A percentile compares a stretch with the other conserved stretches of the same genome.
Evolutionary conservation across 495 filamentous ascomycete genomes (phyloP).

Genomic region (Usnea hakonensis): DNA sequence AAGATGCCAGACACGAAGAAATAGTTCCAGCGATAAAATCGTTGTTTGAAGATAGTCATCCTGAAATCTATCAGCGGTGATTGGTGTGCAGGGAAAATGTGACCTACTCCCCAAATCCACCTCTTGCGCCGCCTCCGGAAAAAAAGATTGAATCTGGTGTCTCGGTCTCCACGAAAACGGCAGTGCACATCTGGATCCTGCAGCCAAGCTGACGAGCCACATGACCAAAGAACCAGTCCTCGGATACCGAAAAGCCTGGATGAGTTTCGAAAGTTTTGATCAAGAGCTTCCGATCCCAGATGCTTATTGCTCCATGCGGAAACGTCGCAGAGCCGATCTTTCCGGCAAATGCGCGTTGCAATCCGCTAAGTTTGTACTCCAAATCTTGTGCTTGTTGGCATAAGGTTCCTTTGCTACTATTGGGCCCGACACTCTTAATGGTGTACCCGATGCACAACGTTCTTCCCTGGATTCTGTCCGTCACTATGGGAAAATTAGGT

Average conservation of each 20-base stretch:
- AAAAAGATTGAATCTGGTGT: constrained; percentile 38
- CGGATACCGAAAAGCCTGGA: constrained; percentile 38
- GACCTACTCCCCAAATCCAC: constrained; percentile 39
- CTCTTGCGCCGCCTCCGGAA: constrained; percentile 31
- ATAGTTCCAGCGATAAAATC: constrained; percentile 46
- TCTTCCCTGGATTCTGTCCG: constrained; percentile 32
- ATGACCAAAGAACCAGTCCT: constrained; percentile 44
- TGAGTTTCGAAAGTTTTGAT: constrained; percentile 38
- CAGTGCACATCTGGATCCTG: constrained; percentile 42
- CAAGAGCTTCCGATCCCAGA: constrained; percentile 38
- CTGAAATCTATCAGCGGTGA: neutral
- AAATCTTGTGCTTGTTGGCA: constrained; percentile 42
- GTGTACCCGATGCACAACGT: constrained; percentile 40
- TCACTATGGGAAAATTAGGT: constrained; percentile 36
- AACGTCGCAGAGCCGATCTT: constrained; percentile 38
- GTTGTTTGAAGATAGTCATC: constrained; percentile 44
- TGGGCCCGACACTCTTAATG: constrained; percentile 35
- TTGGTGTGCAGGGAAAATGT: neutral
- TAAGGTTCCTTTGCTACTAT: constrained; percentile 30
- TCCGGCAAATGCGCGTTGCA: constrained; percentile 36
- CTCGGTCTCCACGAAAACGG: constrained; percentile 43
- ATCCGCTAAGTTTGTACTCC: constrained; percentile 40
- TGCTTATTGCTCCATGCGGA: constrained; percentile 38
- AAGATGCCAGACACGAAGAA: constrained; percentile 44
- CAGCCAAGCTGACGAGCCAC: constrained; percentile 38